Conservation (phyloP, 257 asterid genomes). For the Petunia secreta region DNA sequence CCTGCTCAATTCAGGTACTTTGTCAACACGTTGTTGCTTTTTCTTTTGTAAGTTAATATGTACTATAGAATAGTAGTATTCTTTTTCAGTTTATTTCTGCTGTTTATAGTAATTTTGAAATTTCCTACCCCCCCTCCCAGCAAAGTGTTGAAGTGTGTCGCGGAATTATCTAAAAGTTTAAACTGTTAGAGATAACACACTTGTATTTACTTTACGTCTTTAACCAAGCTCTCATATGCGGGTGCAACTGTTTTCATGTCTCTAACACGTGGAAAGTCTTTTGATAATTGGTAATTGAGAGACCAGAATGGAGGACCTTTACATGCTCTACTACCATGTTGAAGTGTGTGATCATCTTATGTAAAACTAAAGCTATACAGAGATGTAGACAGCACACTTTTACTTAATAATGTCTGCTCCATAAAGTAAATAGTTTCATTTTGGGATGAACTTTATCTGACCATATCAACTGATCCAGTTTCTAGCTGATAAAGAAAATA, state of each 20-base stretch:
- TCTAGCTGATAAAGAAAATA: neutral
- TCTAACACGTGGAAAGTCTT: too few species aligned
- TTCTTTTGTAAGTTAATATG: neutral
- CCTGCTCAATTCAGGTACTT: constrained; percentile 70
- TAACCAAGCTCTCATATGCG: too few species aligned
- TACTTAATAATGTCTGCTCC: neutral
- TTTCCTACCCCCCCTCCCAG: neutral
- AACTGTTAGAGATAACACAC: too few species aligned
- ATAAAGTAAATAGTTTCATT: neutral
- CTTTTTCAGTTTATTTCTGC: neutral
- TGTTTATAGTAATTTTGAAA: neutral
- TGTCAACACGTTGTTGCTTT: neutral
- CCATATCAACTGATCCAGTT: neutral
- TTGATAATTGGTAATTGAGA: too few species aligned
- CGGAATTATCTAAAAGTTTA: too few species aligned
- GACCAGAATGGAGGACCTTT: too few species aligned
- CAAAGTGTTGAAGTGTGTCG: neutral
- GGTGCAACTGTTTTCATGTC: too few species aligned
- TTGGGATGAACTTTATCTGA: neutral
- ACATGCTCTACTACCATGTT: too few species aligned
- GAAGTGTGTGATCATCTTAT: too few species aligned
- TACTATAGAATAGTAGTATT: neutral
- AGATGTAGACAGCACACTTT: too few species aligned
- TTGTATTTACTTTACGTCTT: too few species aligned
- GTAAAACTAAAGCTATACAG: too few species aligned